Evolutionary conservation across 2,329 filamentous ascomycete genomes (phyloP), one percentile per base, ranked within the genome.

Genomic region (Westerdykella ornata): DNA sequence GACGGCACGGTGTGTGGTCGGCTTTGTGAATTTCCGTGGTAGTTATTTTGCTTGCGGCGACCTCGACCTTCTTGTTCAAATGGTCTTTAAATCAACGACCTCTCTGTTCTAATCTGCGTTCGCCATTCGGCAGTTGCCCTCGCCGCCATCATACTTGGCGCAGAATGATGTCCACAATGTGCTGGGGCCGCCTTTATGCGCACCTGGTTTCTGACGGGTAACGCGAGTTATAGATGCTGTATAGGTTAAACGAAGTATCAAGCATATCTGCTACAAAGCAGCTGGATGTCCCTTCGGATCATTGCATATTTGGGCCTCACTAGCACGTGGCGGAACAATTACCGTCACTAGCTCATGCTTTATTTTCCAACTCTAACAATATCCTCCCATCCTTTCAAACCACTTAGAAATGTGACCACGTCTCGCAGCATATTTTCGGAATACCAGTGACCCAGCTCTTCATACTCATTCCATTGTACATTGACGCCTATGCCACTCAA

Each of bases 391-490:
- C 40, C 42, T 5, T 41, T 29, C 28, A 44, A 35, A 2, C 35
- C 33, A 22, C 49, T 38, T 15, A 51, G 15, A 19, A 50, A 53
- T 6, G 30, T 8, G n/a, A 56, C 43, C 1, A 54, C 20, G 41
- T 54, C 51, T 34, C 45, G 33, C 11, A 57, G 37, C 54, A 54
- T 52, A 15, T 52, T 39, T 3, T 20, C 44, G 3, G 51, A 52
- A 39, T 56, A 54, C 48, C 49, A 56, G 37, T 55, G 51, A 14
- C 46, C 49, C 5, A 51, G 33, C 7, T 42, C 51, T 18, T 46
- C 42, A 44, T 54, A 57, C 12, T 51, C 43, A 18, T 43, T 22
- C 42, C 45, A 53, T 3, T 22, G 29, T 8, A 53, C 43, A 36
- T 45, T 29, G 1, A 49, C 39, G 11, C 42, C 48, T 2, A 55